Evolutionary conservation across 768 basidiomycete species (phyloP), one percentile per base, ranked within the genome.

Genomic region (Russula sp.): DNA sequence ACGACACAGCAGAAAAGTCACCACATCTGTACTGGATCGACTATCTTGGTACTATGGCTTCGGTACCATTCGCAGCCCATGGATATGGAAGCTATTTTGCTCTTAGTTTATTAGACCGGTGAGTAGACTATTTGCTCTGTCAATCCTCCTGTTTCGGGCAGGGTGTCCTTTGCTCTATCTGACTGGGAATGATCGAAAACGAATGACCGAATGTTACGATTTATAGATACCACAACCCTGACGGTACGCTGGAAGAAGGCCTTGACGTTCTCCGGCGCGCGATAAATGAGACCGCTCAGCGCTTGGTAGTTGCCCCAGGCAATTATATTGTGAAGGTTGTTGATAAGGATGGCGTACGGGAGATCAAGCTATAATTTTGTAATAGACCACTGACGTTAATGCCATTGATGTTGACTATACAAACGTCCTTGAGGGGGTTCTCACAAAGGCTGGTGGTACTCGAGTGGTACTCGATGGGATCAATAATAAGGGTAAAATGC

Each of bases 1-100:
- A 86, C 73, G 97, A 99, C 74, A 83, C 83, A 57, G 84, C 90
- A 45, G 82, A 82, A 7, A 70, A 83, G 66, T 77, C 78, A 16
- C 93, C 95, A 6, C 84, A 84, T 66, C 80, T 96, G 13, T 97
- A 95, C 78, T 98, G 95, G 94, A 80, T 98, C 63, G 97, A 99
- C 77, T 94, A 96, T 74, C 81, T 97, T 37, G 97, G 97, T 31
- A 96, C 97, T 6, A 81, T 90, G 71, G 83, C 87, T 3, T 83
- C 86, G 59, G 89, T 97, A 13, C 94, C 94, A 0, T 99, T 94
- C 72, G 94, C 86, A 16, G 94, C 94, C 0, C 96, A 98, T 71
- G 97, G 97, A 2, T 94, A 98, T 72, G 97, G 94, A 49, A 82
- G 87, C 60, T 97, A 94, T 76, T 97, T 98, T 74, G 88, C 86